A percentile compares a stretch with the other conserved stretches of the same genome.
These are phyloP conservation scores for Suillus tomentosus DNA, from an alignment of 768 basidiomycete species.

Conservation along the genomic window DNA sequence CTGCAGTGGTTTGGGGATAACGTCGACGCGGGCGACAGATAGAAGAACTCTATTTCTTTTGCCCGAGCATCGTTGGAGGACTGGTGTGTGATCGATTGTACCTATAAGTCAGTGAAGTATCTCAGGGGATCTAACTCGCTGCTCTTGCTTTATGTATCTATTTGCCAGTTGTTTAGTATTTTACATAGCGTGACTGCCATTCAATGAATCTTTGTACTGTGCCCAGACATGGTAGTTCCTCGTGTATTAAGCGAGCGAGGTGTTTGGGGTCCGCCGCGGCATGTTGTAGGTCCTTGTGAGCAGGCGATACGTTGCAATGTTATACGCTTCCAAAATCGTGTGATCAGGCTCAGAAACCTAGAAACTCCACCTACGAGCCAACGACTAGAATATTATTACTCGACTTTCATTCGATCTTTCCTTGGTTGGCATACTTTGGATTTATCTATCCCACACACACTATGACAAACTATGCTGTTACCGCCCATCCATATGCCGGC, in stretches of 20 bases:
- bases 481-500: slow-evolving; percentile 27
- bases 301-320: slow-evolving; percentile 9
- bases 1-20: slow-evolving; percentile 35
- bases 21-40: slow-evolving; percentile 18
- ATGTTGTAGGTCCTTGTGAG: slow-evolving; percentile 11
- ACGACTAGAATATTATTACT: background rate
- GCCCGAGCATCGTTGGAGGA: slow-evolving; percentile 6
- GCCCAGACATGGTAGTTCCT: background rate
- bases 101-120: background rate
- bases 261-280: slow-evolving; percentile 6
- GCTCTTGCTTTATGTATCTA: background rate
- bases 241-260: background rate
- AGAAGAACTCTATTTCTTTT: background rate
- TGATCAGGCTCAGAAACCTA: slow-evolving; percentile 9
- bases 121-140: background rate
- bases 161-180: background rate
- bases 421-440: background rate
- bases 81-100: slow-evolving; percentile 6
- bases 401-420: slow-evolving; percentile 2
- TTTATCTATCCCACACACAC: background rate
- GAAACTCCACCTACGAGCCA: background rate
- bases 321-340: slow-evolving; percentile 7
- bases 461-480: slow-evolving; percentile 31
- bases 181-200: background rate
- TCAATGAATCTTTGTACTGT: no score